Percentiles rank a stretch among this genome's conserved stretches.
Evolutionary conservation across 2,329 filamentous ascomycete species (phyloP).

Genomic region (Stachybotrys echinatus): DNA sequence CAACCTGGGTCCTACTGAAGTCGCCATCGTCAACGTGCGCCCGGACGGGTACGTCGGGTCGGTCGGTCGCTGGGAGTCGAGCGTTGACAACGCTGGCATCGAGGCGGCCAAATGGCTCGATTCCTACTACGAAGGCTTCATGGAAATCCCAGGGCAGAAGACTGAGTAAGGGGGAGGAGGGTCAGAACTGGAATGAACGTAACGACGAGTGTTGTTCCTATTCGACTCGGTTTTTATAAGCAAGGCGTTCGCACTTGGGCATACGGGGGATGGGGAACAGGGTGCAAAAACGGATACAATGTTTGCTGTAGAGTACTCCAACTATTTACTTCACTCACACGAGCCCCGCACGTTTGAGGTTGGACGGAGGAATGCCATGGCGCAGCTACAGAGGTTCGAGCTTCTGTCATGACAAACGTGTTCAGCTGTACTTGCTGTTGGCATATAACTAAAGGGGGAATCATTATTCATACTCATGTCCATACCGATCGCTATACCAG

Average conservation of each 20-base stretch:
- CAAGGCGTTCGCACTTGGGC: not conserved
- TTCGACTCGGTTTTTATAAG: not conserved
- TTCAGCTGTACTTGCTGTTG: too few relatives aligned
- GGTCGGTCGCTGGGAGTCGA: conserved; percentile 49
- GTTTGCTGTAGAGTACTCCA: not conserved
- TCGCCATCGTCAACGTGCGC: conserved; percentile 62
- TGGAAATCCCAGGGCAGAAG: conserved; percentile 38
- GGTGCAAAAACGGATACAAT: not conserved
- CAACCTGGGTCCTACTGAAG: conserved; percentile 47
- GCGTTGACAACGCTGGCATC: conserved; percentile 43
- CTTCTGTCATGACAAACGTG: too few relatives aligned
- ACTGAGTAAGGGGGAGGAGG: not conserved
- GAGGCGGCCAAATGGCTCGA: conserved; percentile 51
- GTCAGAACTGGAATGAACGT: not conserved
- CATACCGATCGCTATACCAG: not conserved
- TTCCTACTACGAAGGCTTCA: conserved; percentile 48
- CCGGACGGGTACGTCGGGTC: conserved; percentile 71
- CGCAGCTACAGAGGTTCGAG: too few relatives aligned
- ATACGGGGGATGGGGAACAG: not conserved
- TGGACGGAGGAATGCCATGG: too few relatives aligned
- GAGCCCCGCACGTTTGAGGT: too few relatives aligned
- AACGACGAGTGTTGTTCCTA: not conserved
- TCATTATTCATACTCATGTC: not conserved
- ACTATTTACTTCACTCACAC: too few relatives aligned
- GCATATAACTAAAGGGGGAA: too few relatives aligned